Evolutionary conservation across 257 asterid genomes (phyloP), one percentile per base, ranked within the genome.

Genomic region (Striga asiatica): DNA sequence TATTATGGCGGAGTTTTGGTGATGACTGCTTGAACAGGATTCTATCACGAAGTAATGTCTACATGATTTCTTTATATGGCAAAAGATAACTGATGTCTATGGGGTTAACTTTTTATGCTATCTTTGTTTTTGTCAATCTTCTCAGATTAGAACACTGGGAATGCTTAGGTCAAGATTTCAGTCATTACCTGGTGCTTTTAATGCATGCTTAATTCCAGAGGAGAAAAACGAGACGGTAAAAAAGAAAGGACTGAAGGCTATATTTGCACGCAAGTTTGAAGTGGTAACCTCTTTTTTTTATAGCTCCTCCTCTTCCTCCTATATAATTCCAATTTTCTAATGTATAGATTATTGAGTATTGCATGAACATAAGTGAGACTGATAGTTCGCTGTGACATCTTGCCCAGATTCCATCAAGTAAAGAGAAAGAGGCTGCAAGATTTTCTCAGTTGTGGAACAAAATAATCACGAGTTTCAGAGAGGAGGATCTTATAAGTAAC

Each of bases 401-500:
- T 53, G 22, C 60, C 53, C 67, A 84, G 94, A 82, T 69, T 60
- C 69, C 88, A 8, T 65, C 94, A 45, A 81, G 81, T 59, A 79
- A 71, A 76, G 85, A 83, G 79, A 86, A 76, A 63, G 92, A 87
- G 71, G 94, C 96, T 64, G 96, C 94, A 45, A 81, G 82, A 65
- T 87, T 87, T 66, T 82, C 92, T 63, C 94, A 87, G 75, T 61
- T 83, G 67, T 87, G 94, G 97, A 88, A 88, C 76, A 82, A 82
- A 81, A 88, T 88, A 27, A 82, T 88, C 59, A 76, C 95, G 37
- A 88, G 97, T 73, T 88, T 88, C 72, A 81, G 95, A 62, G 97
- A 88, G 75, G 97, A 88, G 68, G 97, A 88, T 81, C 94, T 88
- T 57, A 85, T 88, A 56, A 85, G 95, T 66, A 60, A 85, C 59